phyloP scores from a whole-genome alignment of 306 rosid species.

The cucumber (Cucumis sativus) region DNA sequence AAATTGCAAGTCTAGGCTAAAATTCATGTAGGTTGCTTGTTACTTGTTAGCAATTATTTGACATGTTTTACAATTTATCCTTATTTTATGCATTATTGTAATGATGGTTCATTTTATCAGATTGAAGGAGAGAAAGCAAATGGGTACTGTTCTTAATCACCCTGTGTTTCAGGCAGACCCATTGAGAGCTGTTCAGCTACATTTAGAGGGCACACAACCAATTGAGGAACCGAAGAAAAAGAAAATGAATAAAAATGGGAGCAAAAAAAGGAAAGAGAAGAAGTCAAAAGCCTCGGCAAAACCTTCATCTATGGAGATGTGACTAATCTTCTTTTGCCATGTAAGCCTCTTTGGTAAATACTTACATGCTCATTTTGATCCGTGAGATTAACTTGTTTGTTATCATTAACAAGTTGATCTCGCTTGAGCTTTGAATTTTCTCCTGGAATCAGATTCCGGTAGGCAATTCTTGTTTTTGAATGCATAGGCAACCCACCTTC shows the following conservation, averaged over 20 bases:
- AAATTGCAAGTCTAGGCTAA: constrained; percentile 47
- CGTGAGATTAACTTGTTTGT: too few relatives aligned
- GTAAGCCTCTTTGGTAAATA: background rate
- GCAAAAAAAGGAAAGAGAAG: constrained; percentile 44
- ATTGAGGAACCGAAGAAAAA: constrained; percentile 39
- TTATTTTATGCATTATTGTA: background rate
- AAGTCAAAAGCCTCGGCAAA: constrained; percentile 32
- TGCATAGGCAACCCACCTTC: too few relatives aligned
- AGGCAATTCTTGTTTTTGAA: too few relatives aligned
- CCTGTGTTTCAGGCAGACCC: constrained; percentile 48
- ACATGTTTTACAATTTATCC: background rate
- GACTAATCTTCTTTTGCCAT: constrained; percentile 10
- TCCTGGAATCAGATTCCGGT: too few relatives aligned
- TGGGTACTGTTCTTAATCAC: constrained; percentile 41
- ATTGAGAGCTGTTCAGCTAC: constrained; percentile 38
- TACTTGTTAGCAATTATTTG: background rate
- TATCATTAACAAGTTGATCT: too few relatives aligned
- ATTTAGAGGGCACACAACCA: constrained; percentile 52
- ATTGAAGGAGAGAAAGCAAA: constrained; percentile 46
- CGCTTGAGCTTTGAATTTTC: too few relatives aligned
- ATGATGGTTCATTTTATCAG: constrained; percentile 29
- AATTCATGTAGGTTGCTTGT: constrained; percentile 39
- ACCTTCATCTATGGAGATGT: constrained; percentile 46
- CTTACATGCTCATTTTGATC: too few relatives aligned
- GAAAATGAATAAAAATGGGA: constrained; percentile 40